Evolutionary conservation across 2,329 filamentous ascomycete species (phyloP).

Genomic region (Neonectria punicea): DNA sequence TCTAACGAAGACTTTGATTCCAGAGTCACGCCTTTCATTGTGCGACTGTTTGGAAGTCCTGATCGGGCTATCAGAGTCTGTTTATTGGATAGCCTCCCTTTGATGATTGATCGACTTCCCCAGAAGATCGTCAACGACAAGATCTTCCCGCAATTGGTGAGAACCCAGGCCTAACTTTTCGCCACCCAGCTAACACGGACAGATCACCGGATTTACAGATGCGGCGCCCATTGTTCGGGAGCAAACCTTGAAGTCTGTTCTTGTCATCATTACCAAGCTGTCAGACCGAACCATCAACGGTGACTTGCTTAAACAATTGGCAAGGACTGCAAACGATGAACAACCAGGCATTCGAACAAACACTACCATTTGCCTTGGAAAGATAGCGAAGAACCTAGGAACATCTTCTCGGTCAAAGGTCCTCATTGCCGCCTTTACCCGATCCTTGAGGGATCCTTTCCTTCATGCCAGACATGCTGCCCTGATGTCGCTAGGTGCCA

Average conservation of each 20-base stretch:
- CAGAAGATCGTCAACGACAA: conserved; percentile 94
- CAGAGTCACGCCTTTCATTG: conserved; percentile 84
- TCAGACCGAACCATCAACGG: conserved; percentile 95
- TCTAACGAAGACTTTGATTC: conserved; percentile 89
- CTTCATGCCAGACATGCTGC: conserved; percentile 93
- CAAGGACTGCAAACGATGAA: conserved; percentile 97
- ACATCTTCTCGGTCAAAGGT: conserved; percentile 85
- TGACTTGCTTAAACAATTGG: conserved; percentile 88
- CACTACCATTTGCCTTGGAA: conserved; percentile 96
- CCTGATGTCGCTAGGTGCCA: conserved; percentile 86
- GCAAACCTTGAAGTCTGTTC: conserved; percentile 93
- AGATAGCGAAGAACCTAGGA: conserved; percentile 91
- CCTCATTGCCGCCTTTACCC: conserved; percentile 88
- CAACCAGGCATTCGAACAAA: conserved; percentile 98
- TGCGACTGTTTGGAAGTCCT: conserved; percentile 89
- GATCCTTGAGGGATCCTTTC: conserved; percentile 91
- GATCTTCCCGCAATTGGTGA: conserved; percentile 92
- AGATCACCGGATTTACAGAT: conserved; percentile 96
- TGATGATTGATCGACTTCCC: conserved; percentile 90
- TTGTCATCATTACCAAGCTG: conserved; percentile 87
- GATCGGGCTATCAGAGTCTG: conserved; percentile 93
- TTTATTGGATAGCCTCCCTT: conserved; percentile 84
- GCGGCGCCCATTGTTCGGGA: conserved; percentile 90
- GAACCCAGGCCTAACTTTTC: conserved; percentile 29
- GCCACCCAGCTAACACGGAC: conserved; percentile 39